Conservation (phyloP, 2,329 filamentous ascomycete genomes). For the Fusarium avenaceum region DNA sequence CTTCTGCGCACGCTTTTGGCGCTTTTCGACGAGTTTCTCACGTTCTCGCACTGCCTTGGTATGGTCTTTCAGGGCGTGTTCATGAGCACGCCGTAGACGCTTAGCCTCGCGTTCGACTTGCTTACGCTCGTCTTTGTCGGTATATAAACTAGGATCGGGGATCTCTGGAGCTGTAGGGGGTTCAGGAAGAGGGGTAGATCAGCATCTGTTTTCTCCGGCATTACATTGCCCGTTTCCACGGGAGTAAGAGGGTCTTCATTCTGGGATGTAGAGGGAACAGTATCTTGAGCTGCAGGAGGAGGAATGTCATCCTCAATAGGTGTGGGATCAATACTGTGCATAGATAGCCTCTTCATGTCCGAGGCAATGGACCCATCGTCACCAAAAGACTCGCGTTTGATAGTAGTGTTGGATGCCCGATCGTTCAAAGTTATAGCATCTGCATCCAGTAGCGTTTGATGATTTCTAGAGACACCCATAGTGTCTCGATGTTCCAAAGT, state of each 20-base stretch:
- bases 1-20: constrained; percentile 59
- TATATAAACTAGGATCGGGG: constrained; percentile 70
- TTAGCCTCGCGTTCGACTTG: constrained; percentile 77
- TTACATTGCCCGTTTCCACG: not conserved
- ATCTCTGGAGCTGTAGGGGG: constrained; percentile 61
- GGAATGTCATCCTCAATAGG: constrained; percentile 52
- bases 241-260: constrained; percentile 5
- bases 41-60: constrained; percentile 74
- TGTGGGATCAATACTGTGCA: constrained; percentile 57
- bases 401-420: constrained; percentile 2
- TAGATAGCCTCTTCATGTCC: constrained; percentile 43
- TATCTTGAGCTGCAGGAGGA: not conserved
- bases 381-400: not conserved
- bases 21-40: constrained; percentile 70
- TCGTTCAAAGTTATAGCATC: not conserved
- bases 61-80: constrained; percentile 75
- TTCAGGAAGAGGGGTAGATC: constrained; percentile 57
- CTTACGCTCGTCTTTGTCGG: constrained; percentile 75
- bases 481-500: constrained; percentile 41
- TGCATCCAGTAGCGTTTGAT: constrained; percentile 35
- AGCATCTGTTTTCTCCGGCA: constrained; percentile 22
- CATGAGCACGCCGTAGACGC: constrained; percentile 72
- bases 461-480: constrained; percentile 28
- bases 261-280: not conserved
- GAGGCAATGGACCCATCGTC: constrained; percentile 16